Conservation (phyloP, 2,329 filamentous ascomycete genomes). For the Arachnopeziza araneosa region DNA sequence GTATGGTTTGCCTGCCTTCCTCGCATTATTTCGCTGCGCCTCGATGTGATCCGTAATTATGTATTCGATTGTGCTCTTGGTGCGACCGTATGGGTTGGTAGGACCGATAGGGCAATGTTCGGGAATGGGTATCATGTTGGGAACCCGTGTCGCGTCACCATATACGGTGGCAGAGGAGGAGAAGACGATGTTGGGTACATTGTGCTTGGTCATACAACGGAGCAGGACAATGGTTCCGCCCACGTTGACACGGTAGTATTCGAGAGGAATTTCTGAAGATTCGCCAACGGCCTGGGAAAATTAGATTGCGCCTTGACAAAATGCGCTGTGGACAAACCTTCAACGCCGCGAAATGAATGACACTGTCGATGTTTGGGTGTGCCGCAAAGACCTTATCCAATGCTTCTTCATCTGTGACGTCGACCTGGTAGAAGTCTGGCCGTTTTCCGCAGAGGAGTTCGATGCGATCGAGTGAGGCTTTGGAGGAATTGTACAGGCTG, state of each 20-base stretch:
- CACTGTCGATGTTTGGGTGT: constrained; percentile 91
- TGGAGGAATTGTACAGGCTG: constrained; percentile 94
- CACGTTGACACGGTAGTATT: constrained; percentile 98
- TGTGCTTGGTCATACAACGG: constrained; percentile 78
- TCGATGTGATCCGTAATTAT: constrained; percentile 89
- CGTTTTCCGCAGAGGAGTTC: constrained; percentile 88
- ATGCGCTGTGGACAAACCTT: constrained; percentile 54
- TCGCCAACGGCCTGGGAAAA: constrained; percentile 78
- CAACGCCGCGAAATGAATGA: constrained; percentile 96
- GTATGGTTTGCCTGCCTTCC: constrained; percentile 71
- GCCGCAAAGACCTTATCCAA: constrained; percentile 83
- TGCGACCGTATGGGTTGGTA: constrained; percentile 96
- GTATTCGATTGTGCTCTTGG: constrained; percentile 86
- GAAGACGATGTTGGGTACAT: constrained; percentile 96
- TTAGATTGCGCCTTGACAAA: constrained; percentile 10
- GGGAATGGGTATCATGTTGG: constrained; percentile 98
- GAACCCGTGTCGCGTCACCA: constrained; percentile 91
- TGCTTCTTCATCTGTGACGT: constrained; percentile 79
- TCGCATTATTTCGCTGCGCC: constrained; percentile 75
- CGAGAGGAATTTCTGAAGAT: constrained; percentile 85
- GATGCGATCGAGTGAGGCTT: constrained; percentile 88
- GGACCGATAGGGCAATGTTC: constrained; percentile 94
- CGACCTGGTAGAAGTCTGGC: constrained; percentile 76
- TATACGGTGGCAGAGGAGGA: constrained; percentile 98
- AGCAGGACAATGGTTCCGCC: constrained; percentile 85